These are phyloP conservation scores for Termitomyces heimii DNA, from an alignment of 768 basidiomycete genomes.

Conservation along the genomic window DNA sequence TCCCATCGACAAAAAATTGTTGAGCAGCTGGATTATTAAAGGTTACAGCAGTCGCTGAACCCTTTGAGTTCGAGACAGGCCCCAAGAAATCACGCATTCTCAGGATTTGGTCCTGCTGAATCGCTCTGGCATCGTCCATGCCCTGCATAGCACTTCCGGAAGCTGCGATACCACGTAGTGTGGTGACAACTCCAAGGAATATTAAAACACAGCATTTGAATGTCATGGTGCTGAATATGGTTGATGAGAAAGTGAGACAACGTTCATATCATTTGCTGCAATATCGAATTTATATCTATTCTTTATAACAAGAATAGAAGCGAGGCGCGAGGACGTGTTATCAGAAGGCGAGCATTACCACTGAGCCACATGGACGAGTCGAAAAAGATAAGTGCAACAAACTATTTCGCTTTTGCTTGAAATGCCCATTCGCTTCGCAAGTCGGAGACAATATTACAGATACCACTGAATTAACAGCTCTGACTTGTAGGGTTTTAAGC, in stretches of 20 bases:
- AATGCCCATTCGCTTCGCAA: background rate
- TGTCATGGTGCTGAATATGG: background rate
- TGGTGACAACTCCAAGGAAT: conserved; percentile 13
- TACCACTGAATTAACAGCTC: background rate
- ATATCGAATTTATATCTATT: background rate
- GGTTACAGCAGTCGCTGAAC: conserved; percentile 35
- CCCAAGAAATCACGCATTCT: conserved; percentile 33
- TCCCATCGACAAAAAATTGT: conserved; percentile 41
- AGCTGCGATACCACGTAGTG: conserved; percentile 14
- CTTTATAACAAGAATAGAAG: conserved; percentile 10
- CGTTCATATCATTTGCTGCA: background rate
- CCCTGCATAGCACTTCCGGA: conserved; percentile 28
- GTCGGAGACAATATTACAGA: background rate
- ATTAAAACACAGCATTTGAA: background rate
- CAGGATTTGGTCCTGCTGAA: conserved; percentile 41
- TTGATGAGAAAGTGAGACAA: background rate
- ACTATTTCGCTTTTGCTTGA: background rate
- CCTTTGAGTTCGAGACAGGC: conserved; percentile 14
- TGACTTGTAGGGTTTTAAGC: background rate
- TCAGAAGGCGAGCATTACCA: conserved; percentile 2
- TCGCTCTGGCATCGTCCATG: conserved; percentile 35
- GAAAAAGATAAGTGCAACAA: background rate
- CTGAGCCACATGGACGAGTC: conserved; percentile 1
- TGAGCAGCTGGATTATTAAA: conserved; percentile 59
- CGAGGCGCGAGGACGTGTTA: conserved; percentile 1